phyloP scores from a whole-genome alignment of 1,139 yeast species.

The Kurtzmaniella quercitrusa region DNA sequence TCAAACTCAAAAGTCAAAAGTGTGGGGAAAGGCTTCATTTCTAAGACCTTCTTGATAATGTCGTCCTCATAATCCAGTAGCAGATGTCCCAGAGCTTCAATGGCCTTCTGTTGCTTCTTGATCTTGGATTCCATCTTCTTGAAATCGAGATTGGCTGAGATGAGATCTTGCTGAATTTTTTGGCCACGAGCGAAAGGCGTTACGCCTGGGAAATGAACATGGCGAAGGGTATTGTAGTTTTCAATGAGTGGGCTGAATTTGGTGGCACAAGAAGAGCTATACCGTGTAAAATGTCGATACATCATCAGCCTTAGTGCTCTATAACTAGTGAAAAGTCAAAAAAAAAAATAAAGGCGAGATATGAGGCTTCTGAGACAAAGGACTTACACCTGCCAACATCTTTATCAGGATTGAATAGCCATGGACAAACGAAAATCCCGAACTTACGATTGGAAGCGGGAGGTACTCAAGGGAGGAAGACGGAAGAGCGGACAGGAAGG shows the following conservation, averaged over 20 bases:
- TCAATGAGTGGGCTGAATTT: constrained; percentile 30
- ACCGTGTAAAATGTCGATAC: not conserved
- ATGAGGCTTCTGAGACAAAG: not conserved
- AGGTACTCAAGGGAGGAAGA: not conserved
- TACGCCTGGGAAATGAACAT: constrained; percentile 57
- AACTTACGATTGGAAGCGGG: not conserved
- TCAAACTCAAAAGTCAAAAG: constrained; percentile 76
- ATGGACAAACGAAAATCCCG: constrained; percentile 1
- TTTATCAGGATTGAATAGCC: not conserved
- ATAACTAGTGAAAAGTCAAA: not conserved
- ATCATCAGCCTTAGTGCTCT: not conserved
- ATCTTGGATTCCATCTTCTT: constrained; percentile 53
- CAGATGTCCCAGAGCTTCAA: constrained; percentile 36
- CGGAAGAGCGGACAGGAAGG: not conserved
- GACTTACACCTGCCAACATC: too few species aligned
- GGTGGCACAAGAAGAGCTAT: constrained; percentile 12
- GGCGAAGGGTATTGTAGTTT: constrained; percentile 44
- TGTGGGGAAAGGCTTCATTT: constrained; percentile 58
- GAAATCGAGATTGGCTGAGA: constrained; percentile 58
- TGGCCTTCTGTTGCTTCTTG: constrained; percentile 30
- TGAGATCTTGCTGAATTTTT: constrained; percentile 56
- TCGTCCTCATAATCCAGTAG: constrained; percentile 44
- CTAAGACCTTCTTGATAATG: constrained; percentile 39
- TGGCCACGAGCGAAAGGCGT: constrained; percentile 58
- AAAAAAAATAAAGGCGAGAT: not conserved